Base-by-base conservation (phyloP, 2,329 filamentous ascomycete genomes). In the Aspergillus fumigatus region DNA sequence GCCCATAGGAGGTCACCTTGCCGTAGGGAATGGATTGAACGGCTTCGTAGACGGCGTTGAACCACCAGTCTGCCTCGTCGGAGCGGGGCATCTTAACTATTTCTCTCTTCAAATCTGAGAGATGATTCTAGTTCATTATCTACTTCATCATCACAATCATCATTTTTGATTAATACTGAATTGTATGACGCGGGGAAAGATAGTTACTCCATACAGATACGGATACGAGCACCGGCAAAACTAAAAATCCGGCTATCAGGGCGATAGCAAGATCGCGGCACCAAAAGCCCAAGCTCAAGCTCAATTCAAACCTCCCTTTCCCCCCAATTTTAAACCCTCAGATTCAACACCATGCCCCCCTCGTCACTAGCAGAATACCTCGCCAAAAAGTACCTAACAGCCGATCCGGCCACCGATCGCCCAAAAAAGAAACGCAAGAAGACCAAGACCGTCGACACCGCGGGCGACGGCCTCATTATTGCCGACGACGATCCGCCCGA, bases 341-440 rank as follows among this genome's bases (percentile, higher is more conserved):
- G 8, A 45, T 8, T 8, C 21, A 35, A 35, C 4, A 66, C 51
- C 59, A 87, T 87, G 83, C 80, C 77, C 8, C 66, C 66, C 41
- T 62, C 60, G 29, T 76, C 82, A 55, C 82, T 97, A 62, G 87
- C 91, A 57, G 86, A 87, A 69, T 99, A 97, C 70, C 84, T 99
- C 38, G 92, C 93, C 40, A 88, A 90, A 61, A 94, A 92, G 73
- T 99, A 99, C 73, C 86, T 99, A 51, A 89, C 82, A 1, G 85
- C 87, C 43, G 85, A 88, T 63, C 73, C 70, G 1, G 58, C 65
- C 2, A 63, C 74, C 5, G 69, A 75, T 77, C 77, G 74, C 68
- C 75, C 74, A 68, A 86, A 76, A 76, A 87, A 75, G 77, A 85
- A 74, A 71, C 77, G 81, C 67, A 84, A 82, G 79, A 78, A 76